Conservation (phyloP, 352 stramenopile genomes). For the Phytophthora capsici region DNA sequence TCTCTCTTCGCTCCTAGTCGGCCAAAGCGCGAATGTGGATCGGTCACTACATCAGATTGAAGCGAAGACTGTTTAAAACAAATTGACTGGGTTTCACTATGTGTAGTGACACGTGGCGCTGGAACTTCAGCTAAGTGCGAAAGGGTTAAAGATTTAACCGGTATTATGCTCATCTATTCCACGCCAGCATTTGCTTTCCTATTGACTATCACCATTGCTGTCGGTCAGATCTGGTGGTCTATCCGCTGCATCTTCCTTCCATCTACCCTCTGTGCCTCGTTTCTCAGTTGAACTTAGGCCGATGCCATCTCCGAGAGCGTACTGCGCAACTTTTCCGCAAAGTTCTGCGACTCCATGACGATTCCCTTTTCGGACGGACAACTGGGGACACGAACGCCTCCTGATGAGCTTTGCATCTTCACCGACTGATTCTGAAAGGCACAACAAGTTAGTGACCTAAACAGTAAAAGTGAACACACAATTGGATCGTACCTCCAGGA, state of each 20-base stretch:
- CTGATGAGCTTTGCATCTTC: conserved; percentile 84
- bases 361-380: conserved; percentile 77
- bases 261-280: background rate
- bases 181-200: conserved; percentile 22
- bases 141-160: no score
- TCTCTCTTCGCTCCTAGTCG: conserved; percentile 14
- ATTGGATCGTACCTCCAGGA: conserved; percentile 69
- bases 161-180: conserved; percentile 23
- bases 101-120: conserved; percentile 38
- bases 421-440: conserved; percentile 74
- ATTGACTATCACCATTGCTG: conserved; percentile 31
- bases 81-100: conserved; percentile 48
- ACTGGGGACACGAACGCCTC: conserved; percentile 79
- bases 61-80: conserved; percentile 38
- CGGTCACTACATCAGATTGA: conserved; percentile 9
- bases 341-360: conserved; percentile 75
- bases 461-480: background rate
- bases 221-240: conserved; percentile 9
- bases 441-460: conserved; percentile 13
- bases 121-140: conserved; percentile 9
- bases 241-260: conserved; percentile 10
- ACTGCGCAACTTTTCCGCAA: conserved; percentile 84
- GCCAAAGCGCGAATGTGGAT: conserved; percentile 40
- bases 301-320: conserved; percentile 89
- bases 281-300: conserved; percentile 38